Conservation (phyloP, 2,329 filamentous ascomycete species). For the Diplodia mutila region DNA sequence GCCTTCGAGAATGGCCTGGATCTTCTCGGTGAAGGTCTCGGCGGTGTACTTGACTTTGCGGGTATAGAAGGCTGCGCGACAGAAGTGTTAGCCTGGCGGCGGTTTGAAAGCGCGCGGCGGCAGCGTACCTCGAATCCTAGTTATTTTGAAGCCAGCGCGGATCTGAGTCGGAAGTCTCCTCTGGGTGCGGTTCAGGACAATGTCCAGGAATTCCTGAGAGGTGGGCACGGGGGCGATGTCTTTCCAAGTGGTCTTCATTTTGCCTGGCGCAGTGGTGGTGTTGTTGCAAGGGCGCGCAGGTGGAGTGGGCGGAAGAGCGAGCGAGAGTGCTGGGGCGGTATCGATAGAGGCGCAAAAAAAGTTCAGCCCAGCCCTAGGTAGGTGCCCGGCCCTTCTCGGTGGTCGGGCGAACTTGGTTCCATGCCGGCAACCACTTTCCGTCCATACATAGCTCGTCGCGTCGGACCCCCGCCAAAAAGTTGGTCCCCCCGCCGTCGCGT, state of each 20-base stretch:
- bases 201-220: slow-evolving; percentile 94
- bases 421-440: slow-evolving; percentile 7
- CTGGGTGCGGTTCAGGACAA: slow-evolving; percentile 85
- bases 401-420: slow-evolving; percentile 23
- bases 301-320: not conserved
- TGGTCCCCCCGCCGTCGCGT: slow-evolving; percentile 1
- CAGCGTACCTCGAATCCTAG: slow-evolving; percentile 68
- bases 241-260: slow-evolving; percentile 41
- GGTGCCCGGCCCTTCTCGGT: not conserved
- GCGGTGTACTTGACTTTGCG: slow-evolving; percentile 98
- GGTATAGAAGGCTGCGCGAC: slow-evolving; percentile 77
- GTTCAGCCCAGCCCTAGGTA: slow-evolving; percentile 17
- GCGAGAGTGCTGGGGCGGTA: slow-evolving; percentile 11
- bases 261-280: slow-evolving; percentile 22
- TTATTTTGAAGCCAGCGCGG: slow-evolving; percentile 92
- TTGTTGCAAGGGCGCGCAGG: slow-evolving; percentile 8
- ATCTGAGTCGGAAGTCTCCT: slow-evolving; percentile 93
- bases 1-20: slow-evolving; percentile 85
- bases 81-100: slow-evolving; percentile 2
- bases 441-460: not conserved
- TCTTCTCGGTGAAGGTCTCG: slow-evolving; percentile 95
- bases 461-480: slow-evolving; percentile 21
- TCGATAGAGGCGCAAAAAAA: slow-evolving; percentile 28
- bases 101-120: slow-evolving; percentile 36
- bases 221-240: slow-evolving; percentile 88